phyloP scores from a whole-genome alignment of 352 stramenopile species.

The Phytopythium aichiense region DNA sequence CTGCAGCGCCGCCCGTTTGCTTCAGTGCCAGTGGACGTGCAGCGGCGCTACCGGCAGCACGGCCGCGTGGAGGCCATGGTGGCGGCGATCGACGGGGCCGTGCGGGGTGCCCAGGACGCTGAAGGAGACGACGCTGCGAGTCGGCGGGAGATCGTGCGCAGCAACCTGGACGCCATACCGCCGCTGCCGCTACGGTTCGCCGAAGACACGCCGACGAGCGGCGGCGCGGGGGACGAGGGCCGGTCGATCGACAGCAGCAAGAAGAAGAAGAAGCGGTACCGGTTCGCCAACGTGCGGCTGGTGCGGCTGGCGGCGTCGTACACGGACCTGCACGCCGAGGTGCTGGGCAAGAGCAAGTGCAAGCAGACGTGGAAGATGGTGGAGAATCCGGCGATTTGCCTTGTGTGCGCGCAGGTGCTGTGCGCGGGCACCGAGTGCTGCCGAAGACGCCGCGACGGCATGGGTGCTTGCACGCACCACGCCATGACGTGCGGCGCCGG shows the following conservation, averaged over 20 bases:
- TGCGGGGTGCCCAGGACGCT: slow-evolving; percentile 2
- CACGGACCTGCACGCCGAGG: slow-evolving; percentile 73
- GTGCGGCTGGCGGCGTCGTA: slow-evolving; percentile 63
- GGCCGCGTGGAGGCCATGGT: slow-evolving; percentile 43
- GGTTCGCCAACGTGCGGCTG: slow-evolving; percentile 60
- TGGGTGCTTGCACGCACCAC: slow-evolving; percentile 75
- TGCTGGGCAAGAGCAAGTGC: slow-evolving; percentile 68
- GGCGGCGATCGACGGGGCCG: slow-evolving; percentile 27
- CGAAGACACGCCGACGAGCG: slow-evolving; percentile 21
- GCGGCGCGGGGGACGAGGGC: not conserved
- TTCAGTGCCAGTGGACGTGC: slow-evolving; percentile 38
- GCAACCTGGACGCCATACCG: slow-evolving; percentile 50
- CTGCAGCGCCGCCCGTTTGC: slow-evolving; percentile 42
- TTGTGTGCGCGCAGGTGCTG: slow-evolving; percentile 71
- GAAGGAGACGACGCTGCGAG: slow-evolving; percentile 12
- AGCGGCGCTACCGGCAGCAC: slow-evolving; percentile 51
- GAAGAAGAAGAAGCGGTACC: slow-evolving; percentile 9
- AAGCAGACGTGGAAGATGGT: slow-evolving; percentile 65
- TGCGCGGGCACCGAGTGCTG: slow-evolving; percentile 84
- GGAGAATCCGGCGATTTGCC: slow-evolving; percentile 77
- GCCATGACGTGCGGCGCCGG: slow-evolving; percentile 68
- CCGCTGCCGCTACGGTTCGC: slow-evolving; percentile 48
- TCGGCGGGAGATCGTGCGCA: slow-evolving; percentile 25
- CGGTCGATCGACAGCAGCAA: not conserved
- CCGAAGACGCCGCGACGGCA: slow-evolving; percentile 52